Evolutionary conservation across 441 rosid species (phyloP).

Genomic region (Croton laevigatus): DNA sequence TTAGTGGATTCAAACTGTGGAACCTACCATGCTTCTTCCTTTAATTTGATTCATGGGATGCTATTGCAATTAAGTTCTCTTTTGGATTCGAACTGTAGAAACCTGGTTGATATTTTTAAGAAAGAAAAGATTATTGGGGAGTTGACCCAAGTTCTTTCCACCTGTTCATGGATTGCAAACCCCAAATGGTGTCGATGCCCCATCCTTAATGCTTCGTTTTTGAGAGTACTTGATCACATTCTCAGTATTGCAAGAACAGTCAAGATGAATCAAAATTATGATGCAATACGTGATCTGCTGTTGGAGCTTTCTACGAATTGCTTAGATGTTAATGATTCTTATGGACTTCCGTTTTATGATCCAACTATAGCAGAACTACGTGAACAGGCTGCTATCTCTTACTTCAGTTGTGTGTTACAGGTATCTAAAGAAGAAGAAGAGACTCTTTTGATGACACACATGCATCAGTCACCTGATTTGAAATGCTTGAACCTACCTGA

Average conservation of each 20-base stretch:
- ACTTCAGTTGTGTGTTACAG: constrained; percentile 74
- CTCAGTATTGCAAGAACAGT: constrained; percentile 59
- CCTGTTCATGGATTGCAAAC: constrained; percentile 71
- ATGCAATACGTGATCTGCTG: constrained; percentile 46
- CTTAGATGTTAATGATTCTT: constrained; percentile 61
- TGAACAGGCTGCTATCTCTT: constrained; percentile 75
- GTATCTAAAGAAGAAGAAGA: constrained; percentile 50
- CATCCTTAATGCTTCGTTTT: constrained; percentile 65
- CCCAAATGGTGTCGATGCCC: constrained; percentile 78
- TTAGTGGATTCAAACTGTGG: constrained; percentile 23
- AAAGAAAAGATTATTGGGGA: constrained; percentile 76
- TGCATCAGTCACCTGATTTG: constrained; percentile 24
- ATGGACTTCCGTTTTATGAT: constrained; percentile 61
- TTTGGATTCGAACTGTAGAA: constrained; percentile 77
- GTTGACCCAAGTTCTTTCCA: constrained; percentile 50
- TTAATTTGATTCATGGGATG: constrained; percentile 79
- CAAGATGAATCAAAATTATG: constrained; percentile 37
- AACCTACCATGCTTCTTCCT: constrained; percentile 36
- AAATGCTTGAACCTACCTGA: constrained; percentile 29
- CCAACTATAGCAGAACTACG: constrained; percentile 79
- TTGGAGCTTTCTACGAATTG: constrained; percentile 64
- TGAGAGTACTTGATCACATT: constrained; percentile 78
- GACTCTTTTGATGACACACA: constrained; percentile 36
- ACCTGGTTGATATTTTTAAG: constrained; percentile 67
- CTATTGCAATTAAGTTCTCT: constrained; percentile 81